phyloP scores from a whole-genome alignment of 192 early-diverging fungal species.

The Mortierella claussenii region DNA sequence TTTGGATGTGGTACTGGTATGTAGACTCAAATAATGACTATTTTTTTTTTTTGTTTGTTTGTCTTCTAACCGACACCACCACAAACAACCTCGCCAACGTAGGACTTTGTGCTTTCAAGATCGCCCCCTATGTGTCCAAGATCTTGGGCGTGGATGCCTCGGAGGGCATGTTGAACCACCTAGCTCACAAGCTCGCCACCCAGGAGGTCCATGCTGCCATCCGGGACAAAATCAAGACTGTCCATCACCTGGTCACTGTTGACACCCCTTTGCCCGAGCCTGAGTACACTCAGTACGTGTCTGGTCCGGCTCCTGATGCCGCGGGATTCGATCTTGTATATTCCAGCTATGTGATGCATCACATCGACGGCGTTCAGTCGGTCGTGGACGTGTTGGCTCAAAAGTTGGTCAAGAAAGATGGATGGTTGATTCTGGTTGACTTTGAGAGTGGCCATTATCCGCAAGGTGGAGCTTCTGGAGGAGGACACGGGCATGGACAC shows the following conservation, averaged over 20 bases:
- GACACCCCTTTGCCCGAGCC: slow-evolving; percentile 17
- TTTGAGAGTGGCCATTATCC: slow-evolving; percentile 1
- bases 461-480: neutral
- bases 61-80: neutral
- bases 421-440: slow-evolving; percentile 37
- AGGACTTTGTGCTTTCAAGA: slow-evolving; percentile 16
- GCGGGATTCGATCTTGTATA: slow-evolving; percentile 34
- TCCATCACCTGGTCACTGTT: slow-evolving; percentile 27
- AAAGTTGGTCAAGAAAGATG: slow-evolving; percentile 33
- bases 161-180: slow-evolving; percentile 20
- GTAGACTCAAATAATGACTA: too few relatives aligned
- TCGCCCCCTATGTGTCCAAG: slow-evolving; percentile 13
- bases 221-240: slow-evolving; percentile 31
- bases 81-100: neutral
- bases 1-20: slow-evolving; percentile 49
- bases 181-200: slow-evolving; percentile 29
- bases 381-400: slow-evolving; percentile 4
- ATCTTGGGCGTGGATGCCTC: slow-evolving; percentile 41
- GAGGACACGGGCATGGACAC: slow-evolving; percentile 9
- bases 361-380: slow-evolving; percentile 31
- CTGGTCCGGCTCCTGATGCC: neutral
- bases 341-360: slow-evolving; percentile 42
- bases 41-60: neutral
- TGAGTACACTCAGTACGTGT: slow-evolving; percentile 14
- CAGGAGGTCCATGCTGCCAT: slow-evolving; percentile 7